Percentiles rank a stretch among this genome's conserved stretches.
Conservation (phyloP, 2,329 filamentous ascomycete genomes). For the Aschersonia sp. region DNA sequence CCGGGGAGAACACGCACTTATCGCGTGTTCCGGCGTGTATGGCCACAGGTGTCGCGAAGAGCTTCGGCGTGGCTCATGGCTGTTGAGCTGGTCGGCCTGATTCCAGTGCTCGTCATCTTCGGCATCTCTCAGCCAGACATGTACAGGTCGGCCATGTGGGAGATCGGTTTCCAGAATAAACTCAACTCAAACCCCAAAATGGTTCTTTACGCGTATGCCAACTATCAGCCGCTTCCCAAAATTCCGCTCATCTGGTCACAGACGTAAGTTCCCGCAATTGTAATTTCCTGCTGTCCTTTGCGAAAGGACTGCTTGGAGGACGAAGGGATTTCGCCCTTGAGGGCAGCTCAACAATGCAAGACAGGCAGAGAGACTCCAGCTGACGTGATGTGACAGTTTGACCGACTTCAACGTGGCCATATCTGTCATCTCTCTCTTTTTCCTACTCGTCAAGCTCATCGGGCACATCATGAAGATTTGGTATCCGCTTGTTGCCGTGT, state of each 20-base stretch:
- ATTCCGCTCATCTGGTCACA: slow-evolving; percentile 60
- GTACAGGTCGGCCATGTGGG: slow-evolving; percentile 60
- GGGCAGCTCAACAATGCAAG: not conserved
- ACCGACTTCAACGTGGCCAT: slow-evolving; percentile 67
- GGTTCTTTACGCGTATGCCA: slow-evolving; percentile 60
- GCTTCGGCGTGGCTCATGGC: slow-evolving; percentile 50
- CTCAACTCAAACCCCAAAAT: slow-evolving; percentile 63
- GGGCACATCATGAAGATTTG: slow-evolving; percentile 58
- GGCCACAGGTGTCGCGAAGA: slow-evolving; percentile 34
- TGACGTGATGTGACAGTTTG: slow-evolving; percentile 30
- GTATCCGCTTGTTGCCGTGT: slow-evolving; percentile 47
- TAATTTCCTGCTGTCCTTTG: not conserved
- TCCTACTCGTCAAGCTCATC: slow-evolving; percentile 57
- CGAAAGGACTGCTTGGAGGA: not conserved
- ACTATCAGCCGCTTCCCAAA: slow-evolving; percentile 46
- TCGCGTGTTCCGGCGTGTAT: slow-evolving; percentile 43
- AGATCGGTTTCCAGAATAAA: slow-evolving; percentile 52
- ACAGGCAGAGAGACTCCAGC: not conserved
- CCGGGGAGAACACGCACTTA: slow-evolving; percentile 18
- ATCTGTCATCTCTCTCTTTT: slow-evolving; percentile 61
- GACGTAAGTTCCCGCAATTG: slow-evolving; percentile 37
- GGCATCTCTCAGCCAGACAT: slow-evolving; percentile 60
- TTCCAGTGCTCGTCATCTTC: slow-evolving; percentile 55
- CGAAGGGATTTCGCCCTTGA: not conserved
- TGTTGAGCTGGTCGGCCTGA: slow-evolving; percentile 49